phyloP scores from a whole-genome alignment of 1,284 basidiomycete species.

The Sporisorium iseilematis-ciliati region DNA sequence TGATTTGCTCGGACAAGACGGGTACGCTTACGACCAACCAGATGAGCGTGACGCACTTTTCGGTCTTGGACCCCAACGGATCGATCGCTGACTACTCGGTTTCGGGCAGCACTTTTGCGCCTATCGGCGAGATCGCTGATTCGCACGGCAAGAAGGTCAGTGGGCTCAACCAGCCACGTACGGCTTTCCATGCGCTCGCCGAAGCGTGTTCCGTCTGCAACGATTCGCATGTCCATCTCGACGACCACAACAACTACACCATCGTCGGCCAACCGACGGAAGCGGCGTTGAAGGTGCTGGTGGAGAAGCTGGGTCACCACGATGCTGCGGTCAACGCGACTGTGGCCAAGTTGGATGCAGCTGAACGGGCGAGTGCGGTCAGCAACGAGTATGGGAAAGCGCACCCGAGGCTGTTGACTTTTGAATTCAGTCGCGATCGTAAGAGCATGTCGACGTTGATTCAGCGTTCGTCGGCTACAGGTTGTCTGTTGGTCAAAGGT shows the following conservation, averaged over 20 bases:
- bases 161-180: slow-evolving; percentile 58
- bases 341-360: slow-evolving; percentile 75
- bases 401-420: slow-evolving; percentile 86
- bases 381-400: slow-evolving; percentile 81
- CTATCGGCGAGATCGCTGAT: slow-evolving; percentile 54
- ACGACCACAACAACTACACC: slow-evolving; percentile 80
- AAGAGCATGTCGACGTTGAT: slow-evolving; percentile 99
- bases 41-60: slow-evolving; percentile 66
- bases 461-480: slow-evolving; percentile 73
- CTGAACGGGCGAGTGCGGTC: slow-evolving; percentile 81
- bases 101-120: slow-evolving; percentile 63
- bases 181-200: slow-evolving; percentile 62
- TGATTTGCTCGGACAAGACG: slow-evolving; percentile 70
- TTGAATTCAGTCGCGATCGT: slow-evolving; percentile 97
- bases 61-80: slow-evolving; percentile 29
- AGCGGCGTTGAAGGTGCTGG: slow-evolving; percentile 73
- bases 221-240: slow-evolving; percentile 60
- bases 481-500: slow-evolving; percentile 84
- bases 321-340: slow-evolving; percentile 73
- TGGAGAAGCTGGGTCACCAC: slow-evolving; percentile 80
- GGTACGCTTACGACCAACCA: slow-evolving; percentile 69
- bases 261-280: slow-evolving; percentile 96
- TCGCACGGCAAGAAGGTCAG: slow-evolving; percentile 39
- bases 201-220: slow-evolving; percentile 67
- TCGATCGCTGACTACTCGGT: slow-evolving; percentile 57